phyloP scores from a whole-genome alignment of 192 early-diverging fungal species.

The Coemansia sp. region DNA sequence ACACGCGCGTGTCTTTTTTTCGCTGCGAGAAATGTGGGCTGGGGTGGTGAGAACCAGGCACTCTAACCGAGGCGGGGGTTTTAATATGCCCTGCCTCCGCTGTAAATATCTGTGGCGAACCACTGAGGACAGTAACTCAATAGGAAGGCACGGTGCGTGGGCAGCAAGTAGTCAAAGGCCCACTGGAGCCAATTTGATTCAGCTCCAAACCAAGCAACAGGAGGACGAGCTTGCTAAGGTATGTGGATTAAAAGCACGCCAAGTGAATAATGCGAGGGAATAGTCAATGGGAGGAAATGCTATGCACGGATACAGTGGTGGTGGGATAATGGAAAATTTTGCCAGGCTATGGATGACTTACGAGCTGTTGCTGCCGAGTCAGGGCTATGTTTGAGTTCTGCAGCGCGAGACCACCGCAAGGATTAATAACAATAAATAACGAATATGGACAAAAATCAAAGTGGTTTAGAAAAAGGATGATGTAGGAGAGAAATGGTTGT shows the following conservation, averaged over 20 bases:
- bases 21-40: neutral
- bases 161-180: neutral
- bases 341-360: neutral
- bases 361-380: neutral
- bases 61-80: neutral
- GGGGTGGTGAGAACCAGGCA: constrained; percentile 11
- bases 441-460: neutral
- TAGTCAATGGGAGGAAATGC: neutral
- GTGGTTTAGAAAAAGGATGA: neutral
- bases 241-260: neutral
- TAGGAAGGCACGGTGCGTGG: neutral
- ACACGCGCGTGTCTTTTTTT: constrained; percentile 4
- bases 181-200: neutral
- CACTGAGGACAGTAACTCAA: neutral
- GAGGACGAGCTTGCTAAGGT: neutral
- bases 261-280: neutral
- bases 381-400: neutral
- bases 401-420: neutral
- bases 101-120: neutral
- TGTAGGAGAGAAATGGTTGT: neutral
- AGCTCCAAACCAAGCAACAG: neutral
- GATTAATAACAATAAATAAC: neutral
- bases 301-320: neutral
- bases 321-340: neutral
- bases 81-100: constrained; percentile 5